A percentile compares a stretch with the other conserved stretches of the same genome.
Conservation (phyloP, 192 early-diverging fungal genomes). For the Bifiguratus adelaidae region DNA sequence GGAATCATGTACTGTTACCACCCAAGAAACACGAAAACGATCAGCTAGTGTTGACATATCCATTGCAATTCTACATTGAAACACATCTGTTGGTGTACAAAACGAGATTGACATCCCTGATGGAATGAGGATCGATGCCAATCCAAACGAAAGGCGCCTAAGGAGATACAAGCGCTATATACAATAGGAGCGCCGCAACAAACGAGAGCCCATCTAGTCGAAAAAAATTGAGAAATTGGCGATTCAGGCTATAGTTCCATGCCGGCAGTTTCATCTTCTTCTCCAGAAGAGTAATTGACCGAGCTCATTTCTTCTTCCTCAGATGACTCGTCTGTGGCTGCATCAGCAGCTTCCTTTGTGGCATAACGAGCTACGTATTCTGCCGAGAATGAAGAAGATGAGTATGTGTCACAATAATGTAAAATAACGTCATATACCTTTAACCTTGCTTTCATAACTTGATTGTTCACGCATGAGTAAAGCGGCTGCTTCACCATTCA, state of each 20-base stretch:
- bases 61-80: too few relatives aligned
- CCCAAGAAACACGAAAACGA: too few relatives aligned
- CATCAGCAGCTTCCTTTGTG: conserved; percentile 79
- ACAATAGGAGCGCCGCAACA: too few relatives aligned
- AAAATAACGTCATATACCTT: conserved; percentile 38
- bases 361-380: conserved; percentile 79
- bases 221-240: too few relatives aligned
- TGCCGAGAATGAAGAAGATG: conserved; percentile 13
- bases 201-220: too few relatives aligned
- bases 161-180: too few relatives aligned
- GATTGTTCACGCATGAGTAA: conserved; percentile 89
- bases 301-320: conserved; percentile 76
- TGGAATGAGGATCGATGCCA: too few relatives aligned
- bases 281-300: conserved; percentile 65
- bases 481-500: conserved; percentile 98
- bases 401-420: not conserved
- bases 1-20: too few relatives aligned
- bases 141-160: too few relatives aligned
- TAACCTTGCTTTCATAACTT: conserved; percentile 88
- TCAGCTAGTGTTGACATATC: too few relatives aligned
- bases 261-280: conserved; percentile 71
- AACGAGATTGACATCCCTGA: too few relatives aligned
- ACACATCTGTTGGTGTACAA: too few relatives aligned
- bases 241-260: conserved; percentile 84
- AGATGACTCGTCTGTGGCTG: conserved; percentile 50